Conservation (phyloP, 306 rosid species). For the Hippophae gyantsensis region DNA sequence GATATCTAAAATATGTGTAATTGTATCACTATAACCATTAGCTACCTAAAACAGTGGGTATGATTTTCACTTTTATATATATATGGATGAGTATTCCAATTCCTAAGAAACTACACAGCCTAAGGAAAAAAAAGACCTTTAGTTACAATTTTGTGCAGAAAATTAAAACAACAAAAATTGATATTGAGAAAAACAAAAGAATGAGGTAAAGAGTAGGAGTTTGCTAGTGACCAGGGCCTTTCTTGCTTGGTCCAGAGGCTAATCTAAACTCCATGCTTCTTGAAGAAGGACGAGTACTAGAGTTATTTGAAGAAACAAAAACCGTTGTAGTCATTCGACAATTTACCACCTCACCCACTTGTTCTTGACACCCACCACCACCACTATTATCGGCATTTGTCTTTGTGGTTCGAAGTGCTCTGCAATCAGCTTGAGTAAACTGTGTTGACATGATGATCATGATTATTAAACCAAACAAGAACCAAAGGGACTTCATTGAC, state of each 20-base stretch:
- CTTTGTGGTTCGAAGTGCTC: slow-evolving; percentile 34
- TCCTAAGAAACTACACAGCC: too few relatives aligned
- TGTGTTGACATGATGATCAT: slow-evolving; percentile 31
- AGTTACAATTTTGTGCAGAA: slow-evolving; percentile 7
- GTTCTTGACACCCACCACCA: slow-evolving; percentile 13
- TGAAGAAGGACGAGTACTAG: slow-evolving; percentile 21
- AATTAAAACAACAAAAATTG: slow-evolving; percentile 2
- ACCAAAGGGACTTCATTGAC: slow-evolving; percentile 18
- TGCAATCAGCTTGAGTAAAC: slow-evolving; percentile 38
- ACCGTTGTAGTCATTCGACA: slow-evolving; percentile 17
- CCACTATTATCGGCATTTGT: not conserved
- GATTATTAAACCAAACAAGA: slow-evolving; percentile 24
- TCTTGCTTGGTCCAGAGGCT: slow-evolving; percentile 80
- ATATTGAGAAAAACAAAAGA: not conserved
- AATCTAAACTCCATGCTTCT: slow-evolving; percentile 33
- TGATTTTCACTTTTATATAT: too few relatives aligned
- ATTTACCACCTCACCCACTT: slow-evolving; percentile 15
- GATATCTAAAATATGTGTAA: too few relatives aligned
- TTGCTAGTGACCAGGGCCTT: slow-evolving; percentile 67
- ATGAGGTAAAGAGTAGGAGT: too few relatives aligned
- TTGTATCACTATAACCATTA: too few relatives aligned
- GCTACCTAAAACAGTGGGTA: too few relatives aligned
- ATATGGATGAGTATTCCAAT: too few relatives aligned
- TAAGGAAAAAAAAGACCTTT: not conserved
- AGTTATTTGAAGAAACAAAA: slow-evolving; percentile 36